Base-by-base conservation (phyloP, 306 rosid species). In the Malus orientalis region DNA sequence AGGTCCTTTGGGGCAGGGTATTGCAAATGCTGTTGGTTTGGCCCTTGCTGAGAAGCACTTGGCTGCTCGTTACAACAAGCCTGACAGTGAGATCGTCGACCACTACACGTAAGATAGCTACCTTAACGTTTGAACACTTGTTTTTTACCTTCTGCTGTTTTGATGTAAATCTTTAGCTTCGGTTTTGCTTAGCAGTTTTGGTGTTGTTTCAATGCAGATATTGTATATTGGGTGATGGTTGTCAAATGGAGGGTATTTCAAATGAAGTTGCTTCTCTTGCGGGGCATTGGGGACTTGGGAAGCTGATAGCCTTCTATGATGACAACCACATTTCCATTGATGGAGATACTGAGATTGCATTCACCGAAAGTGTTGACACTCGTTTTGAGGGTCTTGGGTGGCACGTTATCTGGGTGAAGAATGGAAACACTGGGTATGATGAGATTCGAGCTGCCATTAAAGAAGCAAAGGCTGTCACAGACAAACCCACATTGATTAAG, bases 1-100 rank as follows among this genome's bases (percentile, higher is more conserved):
- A 96, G 99, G 99, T 87, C 99, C 99, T 71, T 91, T 96, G 76
- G 99, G 99, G 59, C 99, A 96, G 87, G 99, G 99, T 1, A 88
- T 96, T 86, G 98, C 93, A 44, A 96, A 96, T 87, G 99, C 90
- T 40, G 98, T 96, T 80, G 99, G 99, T 85, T 82, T 96, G 88
- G 99, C 99, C 51, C 93, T 96, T 44, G 97, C 99, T 4, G 99
- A 96, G 93, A 96, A 85, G 86, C 99, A 96, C 84, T 89, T 96
- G 85, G 98, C 98, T 71, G 99, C 98, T 3, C 90, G 99, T 61
- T 96, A 29, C 87, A 96, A 96, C 91, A 92, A 96, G 78, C 98
- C 98, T 1, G 97, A 84, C 82, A 91, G 78, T 55, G 97, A 92
- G 86, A 89, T 96, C 62, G 86, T 96, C 4, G 98, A 96, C 78